Base-by-base conservation (phyloP, 1,284 basidiomycete species). In the Anthracocystis panici-leucophaei region DNA sequence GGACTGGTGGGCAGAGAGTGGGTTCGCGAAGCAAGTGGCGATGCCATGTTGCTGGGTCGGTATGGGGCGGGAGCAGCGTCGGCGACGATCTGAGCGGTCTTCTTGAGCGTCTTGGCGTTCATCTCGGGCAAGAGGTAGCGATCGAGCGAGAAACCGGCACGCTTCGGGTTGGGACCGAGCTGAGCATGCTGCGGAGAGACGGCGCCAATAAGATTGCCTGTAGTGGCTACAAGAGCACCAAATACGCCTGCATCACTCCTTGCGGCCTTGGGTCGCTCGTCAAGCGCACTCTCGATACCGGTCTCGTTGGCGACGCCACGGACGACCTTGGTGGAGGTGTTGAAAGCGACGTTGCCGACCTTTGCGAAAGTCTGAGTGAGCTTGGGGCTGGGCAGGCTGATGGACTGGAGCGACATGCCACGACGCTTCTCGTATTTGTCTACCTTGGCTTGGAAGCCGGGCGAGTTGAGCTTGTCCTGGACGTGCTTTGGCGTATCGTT, bases 141-240 rank as follows among this genome's bases (percentile, higher is more conserved):
- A 18, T 89, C 90, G 2, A 93, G 85, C 67, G 89, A 89, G 80
- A 90, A 93, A 8, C 92, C 92, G 4, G 90, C 89, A 38, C 90
- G 86, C 77, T 89, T 89, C n/a, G 90, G 86, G 60, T 90, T 89
- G 10, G 92, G 91, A 21, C 89, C 90, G 20, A 93, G 86, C 70
- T 85, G 82, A 0, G 83, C 83, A 40, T 81, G 80, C 38, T 72
- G 57, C 4, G 83, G 83, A 35, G 79, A 81, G 44, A 84, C 82
- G 23, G 83, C 83, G 29, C 83, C 83, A 42, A 85, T 78, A 3
- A 85, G 23, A 87, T 91, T 91, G 2, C 90, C 91, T 0, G 92
- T 91, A 67, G 89, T 90, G 25, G 91, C 90, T 44, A 93, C 90
- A 49, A 93, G 88, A 8, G 91, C 89, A 12, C 91, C 92, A 77